Conservation (phyloP, 441 rosid genomes). For the Populus hybrid region DNA sequence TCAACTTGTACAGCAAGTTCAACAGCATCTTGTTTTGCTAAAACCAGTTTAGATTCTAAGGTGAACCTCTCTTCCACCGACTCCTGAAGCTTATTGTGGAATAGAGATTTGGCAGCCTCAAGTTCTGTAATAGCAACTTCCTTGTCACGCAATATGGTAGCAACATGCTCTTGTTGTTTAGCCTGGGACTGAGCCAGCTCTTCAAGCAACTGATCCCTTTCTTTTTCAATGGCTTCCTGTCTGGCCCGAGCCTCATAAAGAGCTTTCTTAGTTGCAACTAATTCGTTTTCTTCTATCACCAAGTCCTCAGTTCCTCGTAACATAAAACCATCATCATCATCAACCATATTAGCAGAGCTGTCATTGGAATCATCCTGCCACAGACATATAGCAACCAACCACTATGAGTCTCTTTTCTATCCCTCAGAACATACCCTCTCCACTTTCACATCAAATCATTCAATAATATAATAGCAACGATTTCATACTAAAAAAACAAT, state of each 20-base stretch:
- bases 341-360: slow-evolving; percentile 7
- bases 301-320: slow-evolving; percentile 16
- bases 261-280: slow-evolving; percentile 30
- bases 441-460: slow-evolving; percentile 4
- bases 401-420: slow-evolving; percentile 5
- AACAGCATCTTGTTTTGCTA: slow-evolving; percentile 43
- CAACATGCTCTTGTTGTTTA: slow-evolving; percentile 38
- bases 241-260: slow-evolving; percentile 35
- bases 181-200: slow-evolving; percentile 33
- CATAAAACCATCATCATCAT: slow-evolving; percentile 17
- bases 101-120: slow-evolving; percentile 32
- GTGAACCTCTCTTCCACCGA: slow-evolving; percentile 34
- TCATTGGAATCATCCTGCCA: slow-evolving; percentile 32
- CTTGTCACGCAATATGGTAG: slow-evolving; percentile 34
- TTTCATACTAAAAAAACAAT: neutral
- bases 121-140: slow-evolving; percentile 38
- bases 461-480: neutral
- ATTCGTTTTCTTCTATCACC: slow-evolving; percentile 23
- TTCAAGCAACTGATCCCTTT: slow-evolving; percentile 40
- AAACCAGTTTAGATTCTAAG: slow-evolving; percentile 41
- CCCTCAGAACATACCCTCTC: neutral
- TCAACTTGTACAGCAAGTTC: slow-evolving; percentile 53
- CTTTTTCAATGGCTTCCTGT: slow-evolving; percentile 34
- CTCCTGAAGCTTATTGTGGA: slow-evolving; percentile 39
- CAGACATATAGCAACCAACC: slow-evolving; percentile 10